phyloP scores from a whole-genome alignment of 192 early-diverging fungal species.

The Thoreauomyces humboldtii region DNA sequence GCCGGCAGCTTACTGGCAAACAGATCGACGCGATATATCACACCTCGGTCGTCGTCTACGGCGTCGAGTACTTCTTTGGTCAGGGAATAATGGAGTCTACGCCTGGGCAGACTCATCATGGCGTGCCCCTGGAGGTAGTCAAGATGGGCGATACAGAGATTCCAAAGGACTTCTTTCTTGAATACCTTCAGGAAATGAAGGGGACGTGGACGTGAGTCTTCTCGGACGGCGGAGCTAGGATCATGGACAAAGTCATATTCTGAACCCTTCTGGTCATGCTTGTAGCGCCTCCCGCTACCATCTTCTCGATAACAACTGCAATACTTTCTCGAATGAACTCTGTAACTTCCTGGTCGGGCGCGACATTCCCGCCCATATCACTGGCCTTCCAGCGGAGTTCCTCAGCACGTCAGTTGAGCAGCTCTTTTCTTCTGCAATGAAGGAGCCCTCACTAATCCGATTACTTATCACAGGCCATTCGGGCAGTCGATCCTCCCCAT shows the following conservation, averaged over 20 bases:
- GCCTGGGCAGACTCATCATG: constrained; percentile 59
- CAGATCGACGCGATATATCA: constrained; percentile 70
- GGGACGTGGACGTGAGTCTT: constrained; percentile 39
- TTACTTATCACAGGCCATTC: constrained; percentile 48
- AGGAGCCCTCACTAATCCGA: no score
- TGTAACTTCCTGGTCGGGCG: constrained; percentile 78
- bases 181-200: constrained; percentile 66
- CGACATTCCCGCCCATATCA: constrained; percentile 74
- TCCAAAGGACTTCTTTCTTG: constrained; percentile 62
- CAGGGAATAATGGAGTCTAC: constrained; percentile 60
- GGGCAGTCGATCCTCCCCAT: constrained; percentile 39
- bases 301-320: constrained; percentile 88
- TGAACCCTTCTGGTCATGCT: constrained; percentile 1
- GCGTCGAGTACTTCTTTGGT: constrained; percentile 75
- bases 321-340: constrained; percentile 70
- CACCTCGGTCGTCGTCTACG: constrained; percentile 51
- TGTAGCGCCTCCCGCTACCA: constrained; percentile 71
- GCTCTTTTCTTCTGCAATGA: no score
- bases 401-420: constrained; percentile 25
- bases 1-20: constrained; percentile 57
- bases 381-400: constrained; percentile 62
- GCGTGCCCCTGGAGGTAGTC: constrained; percentile 62
- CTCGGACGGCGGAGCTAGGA: not conserved
- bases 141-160: constrained; percentile 79
- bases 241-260: not conserved